Base-by-base conservation (phyloP, 2,329 filamentous ascomycete species). In the Trichoderma asperellum region DNA sequence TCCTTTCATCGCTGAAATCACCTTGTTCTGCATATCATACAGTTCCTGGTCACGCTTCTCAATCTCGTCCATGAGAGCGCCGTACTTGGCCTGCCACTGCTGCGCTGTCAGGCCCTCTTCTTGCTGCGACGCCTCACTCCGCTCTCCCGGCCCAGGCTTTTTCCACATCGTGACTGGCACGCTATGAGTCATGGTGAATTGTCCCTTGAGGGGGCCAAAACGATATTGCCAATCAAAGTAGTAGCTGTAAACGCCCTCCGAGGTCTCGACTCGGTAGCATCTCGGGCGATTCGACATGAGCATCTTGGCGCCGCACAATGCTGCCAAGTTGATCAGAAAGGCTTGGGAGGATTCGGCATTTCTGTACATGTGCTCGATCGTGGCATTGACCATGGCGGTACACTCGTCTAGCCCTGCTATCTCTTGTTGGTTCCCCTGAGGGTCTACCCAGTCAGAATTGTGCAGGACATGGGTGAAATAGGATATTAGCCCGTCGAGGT, bases 281-380 rank as follows among this genome's bases (percentile, higher is more conserved):
- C 80, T 75, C 27, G 79, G 79, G 24, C 80, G 76, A 6, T 78
- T 77, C 14, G 80, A 80, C 78, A 86, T 83, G 60, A 89, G 79
- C 34, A 84, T 77, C 60, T 80, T 82, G 4, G 85, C 85, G 10
- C 88, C 88, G 0, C 83, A 84, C 12, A 90, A 80, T 5, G 86
- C 86, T 0, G 87, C 83, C 6, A 89, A 76, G 73, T 89, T 89
- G 72, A 88, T 85, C 14, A 90, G 78, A 72, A 90, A 89, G 0
- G 83, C 81, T 74, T 89, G 83, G 5, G 85, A 83, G 12, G 82
- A 85, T 1, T 80, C 77, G 0, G 87, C 85, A 56, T 83, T 81
- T 49, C 81, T 81, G 70, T 84, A 82, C 70, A 89, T 81, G 65
- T 84, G 84, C 66, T 85, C 83, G 29, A 89, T 80, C n/a, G 85